These are phyloP conservation scores for Delitschia confertaspora DNA, from an alignment of 495 filamentous ascomycete genomes.

Conservation along the genomic window DNA sequence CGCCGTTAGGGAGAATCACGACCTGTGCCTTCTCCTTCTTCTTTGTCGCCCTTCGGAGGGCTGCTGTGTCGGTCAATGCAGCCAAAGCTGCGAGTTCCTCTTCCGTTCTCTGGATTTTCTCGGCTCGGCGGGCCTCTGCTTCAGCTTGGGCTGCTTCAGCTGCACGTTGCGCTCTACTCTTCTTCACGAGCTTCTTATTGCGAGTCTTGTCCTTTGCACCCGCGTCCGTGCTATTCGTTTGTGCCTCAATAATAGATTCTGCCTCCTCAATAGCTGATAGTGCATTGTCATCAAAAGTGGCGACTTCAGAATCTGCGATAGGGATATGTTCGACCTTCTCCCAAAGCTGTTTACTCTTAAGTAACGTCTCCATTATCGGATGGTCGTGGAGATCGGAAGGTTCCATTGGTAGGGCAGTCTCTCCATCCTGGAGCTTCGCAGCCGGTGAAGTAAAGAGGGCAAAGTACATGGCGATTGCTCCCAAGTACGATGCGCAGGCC, in stretches of 20 bases:
- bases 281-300: conserved; percentile 33
- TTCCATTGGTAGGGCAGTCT: conserved; percentile 44
- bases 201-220: conserved; percentile 1
- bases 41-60: conserved; percentile 30
- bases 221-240: neutral
- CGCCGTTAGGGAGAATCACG: conserved; percentile 30
- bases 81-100: conserved; percentile 63
- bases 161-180: conserved; percentile 43
- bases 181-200: conserved; percentile 32
- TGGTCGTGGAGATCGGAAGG: conserved; percentile 75
- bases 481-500: conserved; percentile 74
- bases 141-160: conserved; percentile 45
- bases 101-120: conserved; percentile 49
- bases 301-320: conserved; percentile 27
- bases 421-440: conserved; percentile 39
- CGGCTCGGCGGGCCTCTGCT: conserved; percentile 46
- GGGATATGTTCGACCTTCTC: conserved; percentile 57
- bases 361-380: conserved; percentile 73
- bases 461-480: conserved; percentile 85
- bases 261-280: conserved; percentile 36
- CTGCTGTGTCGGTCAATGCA: conserved; percentile 24
- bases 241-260: conserved; percentile 13
- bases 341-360: conserved; percentile 77
- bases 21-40: conserved; percentile 29
- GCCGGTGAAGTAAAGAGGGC: conserved; percentile 72